These are phyloP conservation scores for Auricularia cornea DNA, from an alignment of 768 basidiomycete species.

Conservation along the genomic window DNA sequence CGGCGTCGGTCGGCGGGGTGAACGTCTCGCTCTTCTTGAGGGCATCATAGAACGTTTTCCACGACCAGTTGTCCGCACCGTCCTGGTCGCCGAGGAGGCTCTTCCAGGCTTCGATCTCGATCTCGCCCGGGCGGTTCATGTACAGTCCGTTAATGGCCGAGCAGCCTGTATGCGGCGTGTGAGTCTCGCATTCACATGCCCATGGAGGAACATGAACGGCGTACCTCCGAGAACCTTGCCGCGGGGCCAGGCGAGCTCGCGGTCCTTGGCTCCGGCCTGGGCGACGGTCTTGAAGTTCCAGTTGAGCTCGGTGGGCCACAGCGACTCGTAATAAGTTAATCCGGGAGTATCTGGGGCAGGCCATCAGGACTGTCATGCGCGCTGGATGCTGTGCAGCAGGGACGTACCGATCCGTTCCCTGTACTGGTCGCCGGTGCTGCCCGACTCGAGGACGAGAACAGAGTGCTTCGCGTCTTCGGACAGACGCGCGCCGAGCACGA, in stretches of 20 bases:
- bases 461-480: slow-evolving; percentile 29
- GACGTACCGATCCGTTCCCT: slow-evolving; percentile 8
- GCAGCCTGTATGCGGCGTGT: neutral
- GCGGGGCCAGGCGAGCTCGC: slow-evolving; percentile 46
- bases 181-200: neutral
- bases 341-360: slow-evolving; percentile 41
- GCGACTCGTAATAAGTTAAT: slow-evolving; percentile 43
- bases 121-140: slow-evolving; percentile 42
- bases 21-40: slow-evolving; percentile 51
- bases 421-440: slow-evolving; percentile 31
- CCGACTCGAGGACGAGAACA: slow-evolving; percentile 36
- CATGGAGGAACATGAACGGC: neutral
- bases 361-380: no score
- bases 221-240: slow-evolving; percentile 60
- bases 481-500: slow-evolving; percentile 36
- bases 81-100: slow-evolving; percentile 31
- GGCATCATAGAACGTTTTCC: slow-evolving; percentile 36
- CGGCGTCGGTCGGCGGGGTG: slow-evolving; percentile 37
- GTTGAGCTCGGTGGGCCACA: slow-evolving; percentile 41
- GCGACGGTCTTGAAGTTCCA: slow-evolving; percentile 49
- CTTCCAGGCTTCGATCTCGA: slow-evolving; percentile 42
- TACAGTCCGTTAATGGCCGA: slow-evolving; percentile 67
- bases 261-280: slow-evolving; percentile 37
- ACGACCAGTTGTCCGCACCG: slow-evolving; percentile 33
- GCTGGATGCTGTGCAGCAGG: neutral